Conservation (phyloP, 805 yeast genomes). For the Saccharomycopsis javanensis region DNA sequence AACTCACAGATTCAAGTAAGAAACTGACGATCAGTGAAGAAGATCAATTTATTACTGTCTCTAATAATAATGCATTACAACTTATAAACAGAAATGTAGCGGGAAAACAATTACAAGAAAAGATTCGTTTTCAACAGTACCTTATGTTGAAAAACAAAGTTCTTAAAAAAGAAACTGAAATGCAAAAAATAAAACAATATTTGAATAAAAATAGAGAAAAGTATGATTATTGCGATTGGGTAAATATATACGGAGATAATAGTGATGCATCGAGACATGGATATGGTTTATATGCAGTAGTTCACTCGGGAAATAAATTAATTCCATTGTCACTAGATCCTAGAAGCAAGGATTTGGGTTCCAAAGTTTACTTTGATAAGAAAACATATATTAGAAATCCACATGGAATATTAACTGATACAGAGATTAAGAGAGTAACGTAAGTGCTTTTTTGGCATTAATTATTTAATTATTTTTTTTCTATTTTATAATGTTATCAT, state of each 20-base stretch:
- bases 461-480: not conserved
- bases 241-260: constrained; percentile 30
- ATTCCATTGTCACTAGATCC: constrained; percentile 28
- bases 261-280: not conserved
- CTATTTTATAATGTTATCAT: not conserved
- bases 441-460: not conserved
- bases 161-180: constrained; percentile 17
- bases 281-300: constrained; percentile 32
- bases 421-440: not conserved
- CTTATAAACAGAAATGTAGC: constrained; percentile 31
- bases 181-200: constrained; percentile 20
- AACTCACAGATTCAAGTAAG: not conserved
- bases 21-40: too few species aligned
- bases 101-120: constrained; percentile 27
- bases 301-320: constrained; percentile 32
- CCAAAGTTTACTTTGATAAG: constrained; percentile 28
- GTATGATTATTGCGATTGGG: constrained; percentile 38
- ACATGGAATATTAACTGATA: constrained; percentile 25
- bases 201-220: constrained; percentile 27
- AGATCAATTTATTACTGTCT: not conserved
- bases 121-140: constrained; percentile 20
- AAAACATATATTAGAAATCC: constrained; percentile 23
- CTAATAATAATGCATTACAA: constrained; percentile 27
- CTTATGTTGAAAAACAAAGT: constrained; percentile 19
- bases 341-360: constrained; percentile 20